Conservation (phyloP, 179 eudicot species). For the Dionaea muscipula region DNA sequence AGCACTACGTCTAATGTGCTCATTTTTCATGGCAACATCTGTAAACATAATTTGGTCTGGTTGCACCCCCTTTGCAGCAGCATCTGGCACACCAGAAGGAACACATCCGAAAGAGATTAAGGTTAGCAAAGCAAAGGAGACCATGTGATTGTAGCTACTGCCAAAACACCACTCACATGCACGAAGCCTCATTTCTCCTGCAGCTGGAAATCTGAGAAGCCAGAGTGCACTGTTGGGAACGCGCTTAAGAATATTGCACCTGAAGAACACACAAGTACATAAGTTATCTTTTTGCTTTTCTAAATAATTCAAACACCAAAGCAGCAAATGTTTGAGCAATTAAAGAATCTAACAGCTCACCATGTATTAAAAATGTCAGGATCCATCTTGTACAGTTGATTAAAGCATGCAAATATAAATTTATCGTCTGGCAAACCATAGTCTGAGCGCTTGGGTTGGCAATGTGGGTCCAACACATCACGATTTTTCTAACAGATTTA, state of each 20-base stretch:
- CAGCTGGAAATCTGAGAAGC: slow-evolving; percentile 95
- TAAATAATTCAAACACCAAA: too few species aligned
- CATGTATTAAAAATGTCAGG: slow-evolving; percentile 87
- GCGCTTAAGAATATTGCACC: slow-evolving; percentile 96
- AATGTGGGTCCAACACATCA: slow-evolving; percentile 65
- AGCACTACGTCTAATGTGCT: slow-evolving; percentile 86
- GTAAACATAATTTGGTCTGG: slow-evolving; percentile 92
- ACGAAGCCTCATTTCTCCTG: slow-evolving; percentile 89
- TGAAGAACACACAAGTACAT: slow-evolving; percentile 13
- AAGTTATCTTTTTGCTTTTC: not conserved
- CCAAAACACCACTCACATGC: slow-evolving; percentile 40
- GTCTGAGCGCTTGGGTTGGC: slow-evolving; percentile 72
- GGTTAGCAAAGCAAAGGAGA: not conserved
- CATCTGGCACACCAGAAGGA: slow-evolving; percentile 34
- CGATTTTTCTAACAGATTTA: slow-evolving; percentile 51
- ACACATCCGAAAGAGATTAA: not conserved
- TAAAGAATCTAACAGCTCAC: slow-evolving; percentile 20
- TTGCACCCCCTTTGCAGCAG: slow-evolving; percentile 92
- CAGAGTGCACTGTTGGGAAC: slow-evolving; percentile 91
- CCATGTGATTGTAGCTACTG: not conserved
- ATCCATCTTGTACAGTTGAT: slow-evolving; percentile 96
- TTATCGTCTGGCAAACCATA: slow-evolving; percentile 90
- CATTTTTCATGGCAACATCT: slow-evolving; percentile 90
- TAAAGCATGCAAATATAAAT: slow-evolving; percentile 90
- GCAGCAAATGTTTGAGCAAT: not conserved